These are phyloP conservation scores for Nicotiana noctiflora DNA, from an alignment of 257 asterid genomes.

Conservation along the genomic window DNA sequence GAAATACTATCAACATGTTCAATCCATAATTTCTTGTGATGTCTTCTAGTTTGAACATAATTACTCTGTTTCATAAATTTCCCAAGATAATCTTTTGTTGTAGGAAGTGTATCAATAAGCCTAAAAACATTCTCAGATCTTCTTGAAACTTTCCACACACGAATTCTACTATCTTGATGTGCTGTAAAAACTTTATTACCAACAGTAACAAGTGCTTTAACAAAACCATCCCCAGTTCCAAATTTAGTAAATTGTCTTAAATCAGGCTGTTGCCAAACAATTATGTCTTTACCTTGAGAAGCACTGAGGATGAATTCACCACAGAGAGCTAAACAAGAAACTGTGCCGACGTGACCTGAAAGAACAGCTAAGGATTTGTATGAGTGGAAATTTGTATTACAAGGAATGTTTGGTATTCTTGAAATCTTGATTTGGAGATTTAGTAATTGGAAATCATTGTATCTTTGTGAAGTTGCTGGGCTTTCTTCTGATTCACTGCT, in stretches of 20 bases:
- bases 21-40: constrained; percentile 76
- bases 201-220: constrained; percentile 50
- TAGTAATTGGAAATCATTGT: constrained; percentile 21
- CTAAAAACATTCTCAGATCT: constrained; percentile 67
- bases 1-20: constrained; percentile 87
- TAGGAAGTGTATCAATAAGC: constrained; percentile 65
- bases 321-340: constrained; percentile 69
- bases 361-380: constrained; percentile 68
- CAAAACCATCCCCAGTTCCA: constrained; percentile 84
- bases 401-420: constrained; percentile 17
- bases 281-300: constrained; percentile 76
- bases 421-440: constrained; percentile 31
- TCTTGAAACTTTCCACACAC: constrained; percentile 81
- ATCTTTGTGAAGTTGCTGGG: constrained; percentile 33
- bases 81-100: constrained; percentile 67
- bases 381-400: constrained; percentile 24
- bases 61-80: constrained; percentile 88
- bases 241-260: constrained; percentile 63
- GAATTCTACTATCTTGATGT: constrained; percentile 65
- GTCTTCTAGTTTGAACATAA: constrained; percentile 62
- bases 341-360: constrained; percentile 68
- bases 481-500: constrained; percentile 53
- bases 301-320: constrained; percentile 93
- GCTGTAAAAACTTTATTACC: constrained; percentile 84
- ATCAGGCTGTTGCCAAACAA: constrained; percentile 97